Evolutionary conservation across 305 asterid genomes (phyloP).

Genomic region (Euphrasia arctica): DNA sequence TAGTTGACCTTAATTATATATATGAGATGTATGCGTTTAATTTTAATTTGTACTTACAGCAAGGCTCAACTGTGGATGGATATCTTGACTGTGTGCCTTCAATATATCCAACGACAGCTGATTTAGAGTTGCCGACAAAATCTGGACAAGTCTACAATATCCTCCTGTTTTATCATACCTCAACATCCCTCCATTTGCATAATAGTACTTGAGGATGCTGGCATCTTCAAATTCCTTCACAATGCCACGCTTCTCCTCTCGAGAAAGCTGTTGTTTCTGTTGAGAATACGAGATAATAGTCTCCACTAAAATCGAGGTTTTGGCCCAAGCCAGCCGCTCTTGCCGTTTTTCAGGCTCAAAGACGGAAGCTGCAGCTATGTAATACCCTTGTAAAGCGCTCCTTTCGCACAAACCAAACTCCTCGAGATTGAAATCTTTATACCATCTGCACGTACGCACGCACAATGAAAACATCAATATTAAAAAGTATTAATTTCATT

Average conservation of each 20-base stretch:
- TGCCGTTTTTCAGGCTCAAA: constrained; percentile 61
- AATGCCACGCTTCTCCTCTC: constrained; percentile 38
- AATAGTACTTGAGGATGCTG: constrained; percentile 13
- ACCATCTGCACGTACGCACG: constrained; percentile 78
- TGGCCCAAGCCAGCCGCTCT: constrained; percentile 71
- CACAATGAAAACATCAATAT: neutral
- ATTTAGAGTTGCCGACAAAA: constrained; percentile 47
- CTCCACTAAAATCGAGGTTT: constrained; percentile 55
- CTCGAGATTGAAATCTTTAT: constrained; percentile 33
- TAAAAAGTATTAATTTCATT: neutral
- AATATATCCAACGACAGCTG: constrained; percentile 59
- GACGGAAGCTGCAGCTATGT: constrained; percentile 49
- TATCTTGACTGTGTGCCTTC: constrained; percentile 55
- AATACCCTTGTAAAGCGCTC: constrained; percentile 39
- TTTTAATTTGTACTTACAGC: constrained; percentile 36
- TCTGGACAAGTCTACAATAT: constrained; percentile 36
- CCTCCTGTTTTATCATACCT: too few species aligned
- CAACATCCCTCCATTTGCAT: constrained; percentile 46
- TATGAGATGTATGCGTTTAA: neutral
- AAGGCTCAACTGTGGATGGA: constrained; percentile 40
- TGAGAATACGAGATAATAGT: constrained; percentile 34
- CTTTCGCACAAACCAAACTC: constrained; percentile 44
- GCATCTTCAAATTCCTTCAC: constrained; percentile 38
- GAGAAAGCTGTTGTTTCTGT: constrained; percentile 16
- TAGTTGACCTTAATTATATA: too few species aligned